Evolutionary conservation across 164 flowering plant species (phyloP).

Genomic region (Amborella trichopoda): DNA sequence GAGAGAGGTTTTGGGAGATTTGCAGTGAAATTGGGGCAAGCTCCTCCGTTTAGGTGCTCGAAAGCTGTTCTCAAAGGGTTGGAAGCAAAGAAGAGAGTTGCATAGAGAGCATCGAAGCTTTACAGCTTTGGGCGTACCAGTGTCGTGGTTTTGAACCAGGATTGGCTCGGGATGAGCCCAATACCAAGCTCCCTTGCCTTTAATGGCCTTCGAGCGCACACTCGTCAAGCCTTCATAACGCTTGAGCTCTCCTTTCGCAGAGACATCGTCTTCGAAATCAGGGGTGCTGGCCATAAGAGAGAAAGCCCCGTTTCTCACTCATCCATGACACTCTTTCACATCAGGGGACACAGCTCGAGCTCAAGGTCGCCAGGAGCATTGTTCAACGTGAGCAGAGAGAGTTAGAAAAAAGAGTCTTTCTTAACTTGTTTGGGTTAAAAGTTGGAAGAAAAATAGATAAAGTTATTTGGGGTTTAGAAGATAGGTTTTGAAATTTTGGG

Average conservation of each 20-base stretch:
- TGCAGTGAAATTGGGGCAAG: conserved; percentile 69
- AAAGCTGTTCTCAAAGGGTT: conserved; percentile 95
- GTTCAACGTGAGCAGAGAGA: too few species aligned
- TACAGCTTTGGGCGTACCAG: conserved; percentile 70
- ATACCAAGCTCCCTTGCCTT: conserved; percentile 98
- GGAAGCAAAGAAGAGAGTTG: conserved; percentile 87
- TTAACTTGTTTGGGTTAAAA: too few species aligned
- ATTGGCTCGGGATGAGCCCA: conserved; percentile 92
- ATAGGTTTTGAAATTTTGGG: too few species aligned
- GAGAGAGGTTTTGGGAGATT: conserved; percentile 53
- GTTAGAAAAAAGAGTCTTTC: too few species aligned
- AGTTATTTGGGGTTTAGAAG: too few species aligned
- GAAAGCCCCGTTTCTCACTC: too few species aligned
- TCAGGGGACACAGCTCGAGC: too few species aligned
- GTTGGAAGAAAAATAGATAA: too few species aligned
- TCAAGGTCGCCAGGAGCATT: too few species aligned
- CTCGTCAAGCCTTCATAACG: conserved; percentile 69
- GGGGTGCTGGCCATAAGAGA: conserved; percentile 1
- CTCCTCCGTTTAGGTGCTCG: conserved; percentile 86
- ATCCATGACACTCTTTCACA: too few species aligned
- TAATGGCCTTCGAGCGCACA: conserved; percentile 70
- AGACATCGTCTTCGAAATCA: conserved; percentile 37
- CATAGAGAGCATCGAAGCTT: conserved; percentile 80
- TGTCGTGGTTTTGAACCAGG: conserved; percentile 54
- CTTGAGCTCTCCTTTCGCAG: conserved; percentile 66